phyloP scores from a whole-genome alignment of 2,329 filamentous ascomycete species.

The Pestalotiopsis sp. region DNA sequence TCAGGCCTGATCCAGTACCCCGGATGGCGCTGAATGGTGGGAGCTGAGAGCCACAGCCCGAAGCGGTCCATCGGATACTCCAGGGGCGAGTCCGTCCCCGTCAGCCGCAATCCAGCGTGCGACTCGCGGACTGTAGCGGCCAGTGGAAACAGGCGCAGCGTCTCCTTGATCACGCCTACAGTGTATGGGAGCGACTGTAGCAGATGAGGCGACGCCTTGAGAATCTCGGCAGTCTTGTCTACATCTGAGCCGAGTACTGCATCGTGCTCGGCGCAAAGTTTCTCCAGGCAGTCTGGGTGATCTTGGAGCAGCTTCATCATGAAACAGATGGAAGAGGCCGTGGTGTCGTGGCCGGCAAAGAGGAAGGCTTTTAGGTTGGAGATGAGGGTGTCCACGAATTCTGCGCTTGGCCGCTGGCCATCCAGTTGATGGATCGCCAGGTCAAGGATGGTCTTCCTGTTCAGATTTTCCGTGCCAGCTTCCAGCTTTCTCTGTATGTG shows the following conservation, averaged over 20 bases:
- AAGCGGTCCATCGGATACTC: not conserved
- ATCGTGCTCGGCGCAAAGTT: not conserved
- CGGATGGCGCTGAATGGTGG: not conserved
- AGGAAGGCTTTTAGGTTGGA: conserved; percentile 26
- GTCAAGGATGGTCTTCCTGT: not conserved
- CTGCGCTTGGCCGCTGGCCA: not conserved
- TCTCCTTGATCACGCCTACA: conserved; percentile 3
- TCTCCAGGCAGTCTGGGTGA: not conserved
- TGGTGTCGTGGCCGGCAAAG: conserved; percentile 32
- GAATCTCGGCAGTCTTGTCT: not conserved
- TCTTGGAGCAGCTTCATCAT: not conserved
- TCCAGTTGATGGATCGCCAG: not conserved
- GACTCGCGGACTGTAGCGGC: not conserved
- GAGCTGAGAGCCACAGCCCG: not conserved
- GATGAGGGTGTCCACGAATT: not conserved
- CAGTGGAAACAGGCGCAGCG: not conserved
- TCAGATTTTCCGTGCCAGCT: not conserved
- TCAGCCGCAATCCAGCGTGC: not conserved
- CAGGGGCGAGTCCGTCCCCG: not conserved
- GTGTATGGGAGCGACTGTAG: not conserved
- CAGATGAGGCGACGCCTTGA: not conserved
- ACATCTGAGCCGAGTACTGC: not conserved
- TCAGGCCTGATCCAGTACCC: not conserved
- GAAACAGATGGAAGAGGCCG: conserved; percentile 21
- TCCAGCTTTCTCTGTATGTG: conserved; percentile 21